These are phyloP conservation scores for Termitomyces bulborhizus DNA, from an alignment of 768 basidiomycete genomes.

Conservation along the genomic window DNA sequence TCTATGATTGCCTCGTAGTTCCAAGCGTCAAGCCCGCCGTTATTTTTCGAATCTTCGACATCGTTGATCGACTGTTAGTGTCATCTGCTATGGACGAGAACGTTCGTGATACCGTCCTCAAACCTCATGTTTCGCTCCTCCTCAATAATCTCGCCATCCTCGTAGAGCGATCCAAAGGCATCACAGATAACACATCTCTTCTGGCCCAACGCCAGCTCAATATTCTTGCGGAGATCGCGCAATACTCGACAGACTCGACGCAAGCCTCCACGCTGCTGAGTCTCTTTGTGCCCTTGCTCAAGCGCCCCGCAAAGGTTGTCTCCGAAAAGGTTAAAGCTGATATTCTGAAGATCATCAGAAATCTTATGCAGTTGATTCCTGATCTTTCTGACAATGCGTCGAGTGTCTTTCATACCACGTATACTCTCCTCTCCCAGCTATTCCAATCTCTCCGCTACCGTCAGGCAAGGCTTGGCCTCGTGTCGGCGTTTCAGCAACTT, in stretches of 20 bases:
- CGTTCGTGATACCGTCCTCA: constrained; percentile 49
- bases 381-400: constrained; percentile 46
- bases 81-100: constrained; percentile 44
- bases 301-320: constrained; percentile 67
- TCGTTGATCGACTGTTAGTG: constrained; percentile 65
- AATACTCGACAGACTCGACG: constrained; percentile 57
- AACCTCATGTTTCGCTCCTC: constrained; percentile 65
- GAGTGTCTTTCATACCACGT: constrained; percentile 43
- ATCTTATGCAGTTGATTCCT: constrained; percentile 60
- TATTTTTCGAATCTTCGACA: constrained; percentile 75
- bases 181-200: constrained; percentile 45
- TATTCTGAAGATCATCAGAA: constrained; percentile 64
- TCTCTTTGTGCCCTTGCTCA: constrained; percentile 75
- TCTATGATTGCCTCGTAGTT: constrained; percentile 78
- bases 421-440: constrained; percentile 63
- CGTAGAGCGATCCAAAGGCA: constrained; percentile 55
- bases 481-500: constrained; percentile 54
- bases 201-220: constrained; percentile 77
- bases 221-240: constrained; percentile 76
- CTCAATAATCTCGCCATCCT: constrained; percentile 66
- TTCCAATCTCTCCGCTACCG: constrained; percentile 75
- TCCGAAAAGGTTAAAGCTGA: constrained; percentile 85
- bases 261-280: constrained; percentile 71
- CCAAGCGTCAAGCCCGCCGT: constrained; percentile 85
- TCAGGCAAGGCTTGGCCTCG: constrained; percentile 61